Percentiles rank a stretch among this genome's conserved stretches.
These are phyloP conservation scores for Serpula lacrymans DNA, from an alignment of 768 basidiomycete genomes.

Conservation along the genomic window DNA sequence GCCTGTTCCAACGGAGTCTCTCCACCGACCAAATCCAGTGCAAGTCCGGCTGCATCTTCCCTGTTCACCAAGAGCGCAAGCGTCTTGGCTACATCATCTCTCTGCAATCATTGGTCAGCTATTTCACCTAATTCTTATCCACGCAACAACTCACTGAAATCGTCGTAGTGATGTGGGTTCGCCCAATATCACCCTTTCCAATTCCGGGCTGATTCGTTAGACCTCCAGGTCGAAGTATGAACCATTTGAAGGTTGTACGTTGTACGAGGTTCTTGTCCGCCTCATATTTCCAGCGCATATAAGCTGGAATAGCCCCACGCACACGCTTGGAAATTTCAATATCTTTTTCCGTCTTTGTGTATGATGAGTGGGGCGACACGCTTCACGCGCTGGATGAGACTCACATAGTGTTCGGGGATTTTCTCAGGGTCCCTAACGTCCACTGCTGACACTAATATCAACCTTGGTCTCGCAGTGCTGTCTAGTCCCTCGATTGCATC, in stretches of 20 bases:
- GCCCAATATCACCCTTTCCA: slow-evolving; percentile 50
- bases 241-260: slow-evolving; percentile 60
- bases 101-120: no score
- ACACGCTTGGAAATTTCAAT: slow-evolving; percentile 37
- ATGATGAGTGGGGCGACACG: neutral
- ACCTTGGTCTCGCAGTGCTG: slow-evolving; percentile 44
- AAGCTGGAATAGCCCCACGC: slow-evolving; percentile 41
- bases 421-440: slow-evolving; percentile 51
- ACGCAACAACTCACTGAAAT: slow-evolving; percentile 45
- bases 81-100: slow-evolving; percentile 54
- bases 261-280: slow-evolving; percentile 40
- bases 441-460: slow-evolving; percentile 58
- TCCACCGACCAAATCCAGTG: slow-evolving; percentile 59
- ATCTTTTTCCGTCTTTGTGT: slow-evolving; percentile 48
- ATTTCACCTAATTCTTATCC: neutral
- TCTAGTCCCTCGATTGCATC: slow-evolving; percentile 59
- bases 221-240: slow-evolving; percentile 54
- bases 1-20: slow-evolving; percentile 43
- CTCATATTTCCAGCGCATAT: slow-evolving; percentile 39
- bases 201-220: slow-evolving; percentile 49
- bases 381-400: slow-evolving; percentile 13
- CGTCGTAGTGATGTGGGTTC: slow-evolving; percentile 42
- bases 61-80: slow-evolving; percentile 47
- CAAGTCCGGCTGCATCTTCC: slow-evolving; percentile 53
- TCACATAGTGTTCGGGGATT: slow-evolving; percentile 50